These are phyloP conservation scores for Aureococcus anophagefferens DNA, from an alignment of 108 stramenopile species.

Conservation along the genomic window DNA sequence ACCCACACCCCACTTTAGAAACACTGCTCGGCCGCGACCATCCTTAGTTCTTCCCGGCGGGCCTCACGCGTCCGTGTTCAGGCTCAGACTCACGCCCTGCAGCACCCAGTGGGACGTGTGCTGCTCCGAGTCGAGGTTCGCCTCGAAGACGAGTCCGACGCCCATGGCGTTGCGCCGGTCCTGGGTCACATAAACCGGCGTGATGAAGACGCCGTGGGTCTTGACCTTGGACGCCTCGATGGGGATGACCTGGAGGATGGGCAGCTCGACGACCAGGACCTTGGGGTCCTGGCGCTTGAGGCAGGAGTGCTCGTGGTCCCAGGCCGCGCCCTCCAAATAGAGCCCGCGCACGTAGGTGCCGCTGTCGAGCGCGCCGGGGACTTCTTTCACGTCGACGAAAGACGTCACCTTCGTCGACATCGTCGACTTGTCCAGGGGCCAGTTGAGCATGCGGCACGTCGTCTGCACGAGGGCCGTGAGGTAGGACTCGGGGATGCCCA, in stretches of 20 bases:
- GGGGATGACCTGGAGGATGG: slow-evolving; percentile 53
- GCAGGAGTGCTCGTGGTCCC: slow-evolving; percentile 34
- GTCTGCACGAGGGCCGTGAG: slow-evolving; percentile 61
- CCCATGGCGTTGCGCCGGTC: slow-evolving; percentile 59
- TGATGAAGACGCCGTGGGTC: slow-evolving; percentile 49
- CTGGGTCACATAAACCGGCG: slow-evolving; percentile 60
- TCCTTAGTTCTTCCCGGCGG: too few relatives aligned
- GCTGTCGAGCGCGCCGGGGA: slow-evolving; percentile 29
- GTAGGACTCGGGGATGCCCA: slow-evolving; percentile 60
- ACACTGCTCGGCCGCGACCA: too few relatives aligned
- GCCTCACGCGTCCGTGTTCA: slow-evolving; percentile 21
- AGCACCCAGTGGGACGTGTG: slow-evolving; percentile 52
- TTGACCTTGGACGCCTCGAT: slow-evolving; percentile 57
- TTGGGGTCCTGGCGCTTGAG: slow-evolving; percentile 52
- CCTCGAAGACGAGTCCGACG: slow-evolving; percentile 54
- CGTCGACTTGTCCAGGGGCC: slow-evolving; percentile 62
- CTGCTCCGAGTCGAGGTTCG: slow-evolving; percentile 42
- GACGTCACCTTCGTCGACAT: slow-evolving; percentile 49
- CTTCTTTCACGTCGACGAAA: slow-evolving; percentile 8
- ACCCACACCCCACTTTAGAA: too few relatives aligned
- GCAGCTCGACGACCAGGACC: slow-evolving; percentile 52
- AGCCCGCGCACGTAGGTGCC: slow-evolving; percentile 52
- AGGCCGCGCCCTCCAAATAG: slow-evolving; percentile 60
- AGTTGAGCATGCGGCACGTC: slow-evolving; percentile 40
- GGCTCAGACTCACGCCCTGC: slow-evolving; percentile 52